Base-by-base conservation (phyloP, 2,329 filamentous ascomycete genomes). In the Fusarium heterosporum region DNA sequence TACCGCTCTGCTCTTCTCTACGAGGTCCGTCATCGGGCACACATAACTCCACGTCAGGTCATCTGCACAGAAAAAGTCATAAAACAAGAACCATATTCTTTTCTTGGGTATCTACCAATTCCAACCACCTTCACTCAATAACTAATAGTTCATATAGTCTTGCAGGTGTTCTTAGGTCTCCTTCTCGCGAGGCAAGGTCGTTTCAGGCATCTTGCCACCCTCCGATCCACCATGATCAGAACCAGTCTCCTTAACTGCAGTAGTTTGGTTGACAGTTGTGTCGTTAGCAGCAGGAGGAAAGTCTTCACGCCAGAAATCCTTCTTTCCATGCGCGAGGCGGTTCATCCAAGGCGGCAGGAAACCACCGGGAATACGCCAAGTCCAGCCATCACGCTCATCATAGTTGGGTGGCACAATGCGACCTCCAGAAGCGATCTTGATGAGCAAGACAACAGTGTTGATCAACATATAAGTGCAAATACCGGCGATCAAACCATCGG, bases 401-500 rank as follows among this genome's bases (percentile, higher is more conserved):
- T 93, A 91, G 78, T 94, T 92, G 8, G 86, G 84, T 0, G 93
- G 93, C 9, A 89, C 85, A 66, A 96, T 86, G 38, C 90, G 87
- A 41, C 92, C 92, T 2, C 87, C 83, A 0, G 88, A 90, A 5
- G 79, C 79, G 74, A 87, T 84, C 77, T 91, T 88, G 69, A 96
- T 78, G 46, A 91, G 57, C 86, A 87, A 94, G 13, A 92, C 88
- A 13, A 84, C 74, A 0, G 83, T 86, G 79, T 97, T 96, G 78
- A 97, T 85, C 66, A 91, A 75, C 42, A 90, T 89, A 78, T 96
- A 96, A 38, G 87, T 88, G 72, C 90, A 83, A 72, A 96, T 90
- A 51, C 93, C 92, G 2, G 87, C 91, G 70, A 96, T 96, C 16
- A 97, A 83, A 46, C 93, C 93, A 73, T 96, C 92, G 13, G 93